A percentile compares a stretch with the other conserved stretches of the same genome.
Conservation (phyloP, 345 rosid genomes). For the Populus ilicifolia region DNA sequence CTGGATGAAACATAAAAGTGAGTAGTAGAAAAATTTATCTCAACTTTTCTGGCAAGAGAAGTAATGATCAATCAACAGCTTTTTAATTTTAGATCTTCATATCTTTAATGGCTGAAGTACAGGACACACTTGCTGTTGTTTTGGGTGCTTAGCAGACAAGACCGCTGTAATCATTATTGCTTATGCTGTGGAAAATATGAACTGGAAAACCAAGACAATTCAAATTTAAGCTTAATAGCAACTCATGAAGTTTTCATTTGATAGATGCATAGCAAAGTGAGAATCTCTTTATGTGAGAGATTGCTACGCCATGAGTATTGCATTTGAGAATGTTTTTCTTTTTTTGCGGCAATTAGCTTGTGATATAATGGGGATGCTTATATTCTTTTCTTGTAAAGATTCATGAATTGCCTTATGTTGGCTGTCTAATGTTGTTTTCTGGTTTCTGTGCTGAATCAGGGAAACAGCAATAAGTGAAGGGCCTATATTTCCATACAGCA, state of each 20-base stretch:
- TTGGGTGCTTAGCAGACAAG: slow-evolving; percentile 3
- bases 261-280: neutral
- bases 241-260: neutral
- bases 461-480: slow-evolving; percentile 22
- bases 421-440: slow-evolving; percentile 13
- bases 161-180: neutral
- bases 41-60: neutral
- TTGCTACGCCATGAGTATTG: neutral
- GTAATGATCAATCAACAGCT: neutral
- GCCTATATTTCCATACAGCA: slow-evolving; percentile 21
- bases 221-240: neutral
- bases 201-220: neutral
- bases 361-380: neutral
- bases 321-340: neutral
- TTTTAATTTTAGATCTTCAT: neutral
- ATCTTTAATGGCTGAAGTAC: neutral
- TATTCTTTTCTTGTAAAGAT: neutral
- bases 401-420: neutral
- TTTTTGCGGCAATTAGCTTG: neutral
- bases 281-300: neutral
- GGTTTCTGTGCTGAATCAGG: slow-evolving; percentile 39
- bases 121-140: neutral
- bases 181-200: neutral
- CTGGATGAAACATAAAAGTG: neutral
- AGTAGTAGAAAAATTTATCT: neutral